Percentiles rank a stretch among this genome's conserved stretches.
phyloP scores from a whole-genome alignment of 768 basidiomycete species.

The Lactarius hatsudake region DNA sequence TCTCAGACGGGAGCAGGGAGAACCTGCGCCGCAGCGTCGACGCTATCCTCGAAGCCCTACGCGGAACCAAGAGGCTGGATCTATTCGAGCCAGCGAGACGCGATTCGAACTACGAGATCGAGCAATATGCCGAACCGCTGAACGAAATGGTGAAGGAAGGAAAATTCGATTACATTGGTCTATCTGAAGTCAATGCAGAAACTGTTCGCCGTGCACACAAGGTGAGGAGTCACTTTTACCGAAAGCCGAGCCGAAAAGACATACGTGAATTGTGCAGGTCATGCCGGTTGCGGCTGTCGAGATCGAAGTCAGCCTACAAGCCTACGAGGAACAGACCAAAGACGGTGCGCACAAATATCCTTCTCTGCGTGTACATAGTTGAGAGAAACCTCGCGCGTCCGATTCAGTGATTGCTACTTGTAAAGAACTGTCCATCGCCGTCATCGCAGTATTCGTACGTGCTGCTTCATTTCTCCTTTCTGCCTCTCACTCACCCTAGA shows the following conservation, averaged over 20 bases:
- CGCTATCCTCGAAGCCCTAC: constrained; percentile 43
- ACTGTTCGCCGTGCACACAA: constrained; percentile 43
- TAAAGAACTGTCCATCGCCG: constrained; percentile 50
- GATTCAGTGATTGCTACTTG: constrained; percentile 48
- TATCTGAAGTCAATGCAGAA: constrained; percentile 53
- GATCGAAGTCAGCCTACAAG: constrained; percentile 65
- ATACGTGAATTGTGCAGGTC: constrained; percentile 36
- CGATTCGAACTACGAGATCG: constrained; percentile 43
- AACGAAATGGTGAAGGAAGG: constrained; percentile 50
- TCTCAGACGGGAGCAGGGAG: constrained; percentile 37
- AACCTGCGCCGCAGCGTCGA: constrained; percentile 48
- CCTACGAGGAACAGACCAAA: constrained; percentile 52
- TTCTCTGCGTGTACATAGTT: background rate
- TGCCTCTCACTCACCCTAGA: background rate
- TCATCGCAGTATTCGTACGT: constrained; percentile 56
- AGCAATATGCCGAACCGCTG: constrained; percentile 45
- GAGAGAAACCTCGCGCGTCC: background rate
- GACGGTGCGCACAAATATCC: constrained; percentile 34
- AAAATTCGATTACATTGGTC: constrained; percentile 55
- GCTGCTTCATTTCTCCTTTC: background rate
- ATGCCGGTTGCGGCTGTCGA: constrained; percentile 59
- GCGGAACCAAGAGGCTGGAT: constrained; percentile 55
- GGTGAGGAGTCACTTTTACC: background rate
- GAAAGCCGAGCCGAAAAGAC: background rate
- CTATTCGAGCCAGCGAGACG: constrained; percentile 56